phyloP scores from a whole-genome alignment of 208 protist species.

The Novymonas esmeraldas region DNA sequence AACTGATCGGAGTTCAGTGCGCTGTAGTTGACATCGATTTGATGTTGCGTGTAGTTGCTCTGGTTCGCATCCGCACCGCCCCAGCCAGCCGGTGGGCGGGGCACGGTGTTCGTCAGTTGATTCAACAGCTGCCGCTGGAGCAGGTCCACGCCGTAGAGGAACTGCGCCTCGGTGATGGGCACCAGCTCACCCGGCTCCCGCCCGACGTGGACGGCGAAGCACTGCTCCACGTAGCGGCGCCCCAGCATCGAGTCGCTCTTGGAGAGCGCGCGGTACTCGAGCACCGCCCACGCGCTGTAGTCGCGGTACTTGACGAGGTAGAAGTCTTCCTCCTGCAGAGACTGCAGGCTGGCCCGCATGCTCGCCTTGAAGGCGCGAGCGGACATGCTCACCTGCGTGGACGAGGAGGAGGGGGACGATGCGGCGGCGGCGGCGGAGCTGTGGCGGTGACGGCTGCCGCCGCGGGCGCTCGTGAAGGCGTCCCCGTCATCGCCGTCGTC shows the following conservation, averaged over 20 bases:
- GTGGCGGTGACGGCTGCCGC: too few relatives aligned
- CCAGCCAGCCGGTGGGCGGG: conserved; percentile 21
- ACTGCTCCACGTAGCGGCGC: conserved; percentile 83
- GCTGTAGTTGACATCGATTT: conserved; percentile 70
- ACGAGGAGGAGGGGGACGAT: neutral
- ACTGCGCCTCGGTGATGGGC: conserved; percentile 80
- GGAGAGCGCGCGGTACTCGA: conserved; percentile 51
- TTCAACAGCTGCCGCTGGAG: conserved; percentile 72
- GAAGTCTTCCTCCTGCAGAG: conserved; percentile 81
- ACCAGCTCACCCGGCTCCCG: conserved; percentile 77
- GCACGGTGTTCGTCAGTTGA: conserved; percentile 38
- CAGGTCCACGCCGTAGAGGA: conserved; percentile 75
- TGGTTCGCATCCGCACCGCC: conserved; percentile 27
- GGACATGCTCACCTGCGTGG: conserved; percentile 39
- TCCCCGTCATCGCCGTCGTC: neutral
- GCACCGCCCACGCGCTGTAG: conserved; percentile 74
- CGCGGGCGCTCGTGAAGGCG: too few relatives aligned
- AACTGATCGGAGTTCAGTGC: conserved; percentile 84
- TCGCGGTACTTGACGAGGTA: conserved; percentile 86
- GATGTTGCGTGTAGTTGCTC: conserved; percentile 50
- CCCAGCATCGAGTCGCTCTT: conserved; percentile 69
- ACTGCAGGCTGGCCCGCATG: conserved; percentile 59
- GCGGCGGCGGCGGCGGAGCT: neutral
- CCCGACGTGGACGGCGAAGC: conserved; percentile 82
- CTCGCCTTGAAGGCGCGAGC: conserved; percentile 58